Evolutionary conservation across 2,329 filamentous ascomycete species (phyloP).

Genomic region (Sarocladium brachiariae): DNA sequence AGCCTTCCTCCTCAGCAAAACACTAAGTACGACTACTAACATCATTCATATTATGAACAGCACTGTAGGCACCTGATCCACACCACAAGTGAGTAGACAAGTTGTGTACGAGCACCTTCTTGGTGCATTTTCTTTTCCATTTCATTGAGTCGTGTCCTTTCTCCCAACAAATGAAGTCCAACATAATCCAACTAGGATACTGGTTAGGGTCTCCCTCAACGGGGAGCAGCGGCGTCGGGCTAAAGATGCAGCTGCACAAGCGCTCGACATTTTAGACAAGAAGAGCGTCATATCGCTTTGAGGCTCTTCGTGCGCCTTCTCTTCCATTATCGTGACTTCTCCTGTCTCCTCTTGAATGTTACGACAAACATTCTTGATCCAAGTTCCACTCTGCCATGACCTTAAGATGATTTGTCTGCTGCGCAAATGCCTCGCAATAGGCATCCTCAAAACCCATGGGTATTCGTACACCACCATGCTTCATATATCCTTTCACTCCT

Average conservation of each 20-base stretch:
- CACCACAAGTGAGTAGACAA: no score
- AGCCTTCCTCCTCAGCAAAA: background rate
- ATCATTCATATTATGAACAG: background rate
- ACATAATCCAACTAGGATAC: background rate
- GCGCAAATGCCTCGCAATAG: background rate
- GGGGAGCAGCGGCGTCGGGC: no score
- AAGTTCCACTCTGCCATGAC: no score
- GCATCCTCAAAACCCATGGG: background rate
- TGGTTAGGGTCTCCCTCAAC: background rate
- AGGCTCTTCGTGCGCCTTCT: background rate
- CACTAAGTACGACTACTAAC: no score
- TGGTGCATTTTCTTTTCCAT: no score
- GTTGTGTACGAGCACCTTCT: no score
- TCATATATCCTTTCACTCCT: background rate
- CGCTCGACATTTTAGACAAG: no score
- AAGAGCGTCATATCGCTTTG: background rate
- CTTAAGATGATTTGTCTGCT: no score
- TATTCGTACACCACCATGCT: background rate
- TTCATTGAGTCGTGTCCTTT: slow-evolving; percentile 3
- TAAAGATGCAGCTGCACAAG: no score
- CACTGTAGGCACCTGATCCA: no score
- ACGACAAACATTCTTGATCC: background rate
- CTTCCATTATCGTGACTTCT: background rate
- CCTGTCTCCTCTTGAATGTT: background rate
- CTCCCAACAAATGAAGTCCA: slow-evolving; percentile 1